These are phyloP conservation scores for Gaeumannomyces sp. DNA, from an alignment of 2,329 filamentous ascomycete genomes.

Conservation along the genomic window DNA sequence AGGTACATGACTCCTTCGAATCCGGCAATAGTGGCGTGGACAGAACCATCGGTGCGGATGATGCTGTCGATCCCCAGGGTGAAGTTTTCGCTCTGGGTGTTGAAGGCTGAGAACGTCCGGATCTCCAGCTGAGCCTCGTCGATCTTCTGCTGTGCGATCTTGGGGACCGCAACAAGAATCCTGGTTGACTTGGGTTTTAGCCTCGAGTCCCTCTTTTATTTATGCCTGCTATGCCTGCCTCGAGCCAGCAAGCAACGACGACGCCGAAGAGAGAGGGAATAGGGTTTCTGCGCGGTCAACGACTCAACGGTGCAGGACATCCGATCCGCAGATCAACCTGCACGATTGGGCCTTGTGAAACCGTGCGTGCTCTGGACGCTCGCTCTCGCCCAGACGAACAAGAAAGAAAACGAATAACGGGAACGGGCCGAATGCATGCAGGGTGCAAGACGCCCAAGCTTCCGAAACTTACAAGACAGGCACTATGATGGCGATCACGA, in stretches of 20 bases:
- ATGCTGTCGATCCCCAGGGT: slow-evolving; percentile 50
- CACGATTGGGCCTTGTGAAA: too few species aligned
- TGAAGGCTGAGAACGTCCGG: slow-evolving; percentile 42
- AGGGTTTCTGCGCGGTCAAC: too few species aligned
- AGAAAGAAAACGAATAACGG: not conserved
- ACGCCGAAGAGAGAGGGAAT: too few species aligned
- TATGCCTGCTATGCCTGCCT: not conserved
- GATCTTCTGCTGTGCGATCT: slow-evolving; percentile 50
- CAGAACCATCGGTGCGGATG: slow-evolving; percentile 43
- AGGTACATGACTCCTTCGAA: slow-evolving; percentile 52
- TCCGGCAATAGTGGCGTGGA: slow-evolving; percentile 43
- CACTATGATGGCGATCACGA: slow-evolving; percentile 48
- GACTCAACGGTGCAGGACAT: too few species aligned
- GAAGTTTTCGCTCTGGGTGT: slow-evolving; percentile 38
- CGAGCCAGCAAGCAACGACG: not conserved
- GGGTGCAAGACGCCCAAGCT: not conserved
- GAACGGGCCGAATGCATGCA: not conserved
- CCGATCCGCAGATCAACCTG: too few species aligned
- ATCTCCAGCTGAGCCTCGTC: slow-evolving; percentile 47
- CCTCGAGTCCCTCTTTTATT: not conserved
- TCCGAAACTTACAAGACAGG: slow-evolving; percentile 50
- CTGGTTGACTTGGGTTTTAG: slow-evolving; percentile 25
- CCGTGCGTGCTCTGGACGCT: not conserved
- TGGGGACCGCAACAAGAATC: slow-evolving; percentile 50
- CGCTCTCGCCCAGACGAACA: too few species aligned